Conservation (phyloP, 2,329 filamentous ascomycete species). For the Remersonia thermophila region DNA sequence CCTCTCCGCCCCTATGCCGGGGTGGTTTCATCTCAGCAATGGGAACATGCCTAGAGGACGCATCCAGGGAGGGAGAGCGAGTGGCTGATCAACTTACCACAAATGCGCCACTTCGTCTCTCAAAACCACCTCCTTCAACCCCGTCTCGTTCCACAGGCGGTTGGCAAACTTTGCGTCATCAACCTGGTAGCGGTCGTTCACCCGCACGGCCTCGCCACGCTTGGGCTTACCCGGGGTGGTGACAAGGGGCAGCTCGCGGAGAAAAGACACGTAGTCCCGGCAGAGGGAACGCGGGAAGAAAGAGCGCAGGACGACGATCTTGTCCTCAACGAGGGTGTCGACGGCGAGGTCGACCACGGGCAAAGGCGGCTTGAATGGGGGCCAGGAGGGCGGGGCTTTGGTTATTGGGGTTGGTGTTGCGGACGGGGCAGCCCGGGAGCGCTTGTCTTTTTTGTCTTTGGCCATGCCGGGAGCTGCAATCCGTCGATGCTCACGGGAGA, state of each 20-base stretch:
- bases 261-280: slow-evolving; percentile 62
- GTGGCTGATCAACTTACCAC: slow-evolving; percentile 29
- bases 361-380: slow-evolving; percentile 51
- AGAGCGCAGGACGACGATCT: slow-evolving; percentile 60
- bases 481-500: no score
- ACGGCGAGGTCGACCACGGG: slow-evolving; percentile 53
- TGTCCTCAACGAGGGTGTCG: slow-evolving; percentile 41
- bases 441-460: slow-evolving; percentile 18
- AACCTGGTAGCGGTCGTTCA: slow-evolving; percentile 83
- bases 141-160: slow-evolving; percentile 65
- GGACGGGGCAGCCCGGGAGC: slow-evolving; percentile 1
- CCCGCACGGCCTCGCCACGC: slow-evolving; percentile 66
- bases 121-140: slow-evolving; percentile 50
- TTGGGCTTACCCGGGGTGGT: slow-evolving; percentile 72
- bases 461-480: slow-evolving; percentile 10
- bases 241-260: slow-evolving; percentile 54
- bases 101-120: slow-evolving; percentile 27
- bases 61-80: neutral
- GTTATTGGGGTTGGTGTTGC: neutral
- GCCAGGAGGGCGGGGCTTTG: slow-evolving; percentile 4
- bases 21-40: slow-evolving; percentile 6
- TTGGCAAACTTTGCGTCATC: slow-evolving; percentile 64
- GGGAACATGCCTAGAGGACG: neutral
- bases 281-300: slow-evolving; percentile 68
- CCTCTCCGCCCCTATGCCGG: slow-evolving; percentile 63